Conservation (phyloP, 75 land plant species). For the Pinus taeda region DNA sequence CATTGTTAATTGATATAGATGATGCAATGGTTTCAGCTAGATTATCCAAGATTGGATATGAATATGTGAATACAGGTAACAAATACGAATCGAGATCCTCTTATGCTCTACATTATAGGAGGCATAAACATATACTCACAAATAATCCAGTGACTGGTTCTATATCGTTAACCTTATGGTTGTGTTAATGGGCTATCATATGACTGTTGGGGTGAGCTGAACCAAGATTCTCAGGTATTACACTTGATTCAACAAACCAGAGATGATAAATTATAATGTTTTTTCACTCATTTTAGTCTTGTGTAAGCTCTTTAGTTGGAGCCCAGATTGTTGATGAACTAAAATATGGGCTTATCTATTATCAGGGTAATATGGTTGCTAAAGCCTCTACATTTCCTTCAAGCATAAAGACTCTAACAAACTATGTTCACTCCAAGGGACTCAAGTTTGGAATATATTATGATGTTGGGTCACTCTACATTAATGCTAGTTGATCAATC, state of each 20-base stretch:
- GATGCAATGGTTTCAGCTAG: conserved; percentile 85
- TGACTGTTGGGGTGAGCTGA: no score
- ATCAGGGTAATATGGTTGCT: conserved; percentile 69
- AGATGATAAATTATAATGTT: not conserved
- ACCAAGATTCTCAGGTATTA: conserved; percentile 7
- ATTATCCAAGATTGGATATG: conserved; percentile 57
- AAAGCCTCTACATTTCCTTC: conserved; percentile 67
- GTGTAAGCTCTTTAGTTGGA: not conserved
- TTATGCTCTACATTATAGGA: not conserved
- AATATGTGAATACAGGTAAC: conserved; percentile 68
- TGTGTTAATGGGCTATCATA: no score
- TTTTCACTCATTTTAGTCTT: not conserved
- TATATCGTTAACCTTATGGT: no score
- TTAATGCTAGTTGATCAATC: not conserved
- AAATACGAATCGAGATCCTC: no score
- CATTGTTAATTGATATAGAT: conserved; percentile 32
- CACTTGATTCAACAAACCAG: not conserved
- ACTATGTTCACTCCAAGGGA: conserved; percentile 79
- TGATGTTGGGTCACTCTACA: conserved; percentile 65
- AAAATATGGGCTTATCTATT: not conserved
- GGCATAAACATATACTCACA: no score
- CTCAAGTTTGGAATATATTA: conserved; percentile 87
- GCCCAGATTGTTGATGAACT: not conserved
- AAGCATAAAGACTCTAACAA: conserved; percentile 83
- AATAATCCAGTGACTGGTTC: no score